Percentiles rank a stretch among this genome's conserved stretches.
Evolutionary conservation across 1,139 yeast genomes (phyloP).

Genomic region (Candida albicans): DNA sequence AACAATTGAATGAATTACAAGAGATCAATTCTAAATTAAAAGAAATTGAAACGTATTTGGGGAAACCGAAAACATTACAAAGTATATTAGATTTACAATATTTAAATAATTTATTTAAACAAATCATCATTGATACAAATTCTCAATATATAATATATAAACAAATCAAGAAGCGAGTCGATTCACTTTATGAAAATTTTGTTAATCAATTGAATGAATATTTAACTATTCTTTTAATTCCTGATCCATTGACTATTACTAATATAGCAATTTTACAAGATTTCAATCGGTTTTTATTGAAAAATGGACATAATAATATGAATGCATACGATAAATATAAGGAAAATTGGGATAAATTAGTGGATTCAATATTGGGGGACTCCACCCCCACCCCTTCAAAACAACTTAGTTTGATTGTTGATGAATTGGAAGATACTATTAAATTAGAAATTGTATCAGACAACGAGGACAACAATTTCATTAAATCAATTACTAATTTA

Average conservation of each 20-base stretch:
- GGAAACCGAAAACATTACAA: constrained; percentile 11
- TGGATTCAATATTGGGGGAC: constrained; percentile 10
- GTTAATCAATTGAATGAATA: constrained; percentile 22
- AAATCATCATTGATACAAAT: constrained; percentile 1
- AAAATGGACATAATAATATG: constrained; percentile 13
- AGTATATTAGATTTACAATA: constrained; percentile 17
- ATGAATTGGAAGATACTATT: constrained; percentile 13
- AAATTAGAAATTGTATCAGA: not conserved
- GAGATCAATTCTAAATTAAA: constrained; percentile 21
- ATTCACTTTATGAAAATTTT: constrained; percentile 8
- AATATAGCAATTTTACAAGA: constrained; percentile 13
- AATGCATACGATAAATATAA: constrained; percentile 10
- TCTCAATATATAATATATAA: constrained; percentile 12
- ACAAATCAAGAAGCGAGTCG: constrained; percentile 12
- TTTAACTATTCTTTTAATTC: constrained; percentile 19
- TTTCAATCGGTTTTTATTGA: constrained; percentile 14
- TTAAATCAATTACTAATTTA: constrained; percentile 27
- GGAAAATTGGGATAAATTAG: constrained; percentile 15
- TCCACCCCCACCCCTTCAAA: constrained; percentile 7
- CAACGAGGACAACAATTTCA: constrained; percentile 1
- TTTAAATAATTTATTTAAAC: constrained; percentile 12
- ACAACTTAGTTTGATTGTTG: constrained; percentile 13
- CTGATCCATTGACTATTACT: constrained; percentile 22
- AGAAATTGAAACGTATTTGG: constrained; percentile 21
- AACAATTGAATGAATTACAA: constrained; percentile 24